Base-by-base conservation (phyloP, 2,329 filamentous ascomycete species). In the Hypomyces rosellus region DNA sequence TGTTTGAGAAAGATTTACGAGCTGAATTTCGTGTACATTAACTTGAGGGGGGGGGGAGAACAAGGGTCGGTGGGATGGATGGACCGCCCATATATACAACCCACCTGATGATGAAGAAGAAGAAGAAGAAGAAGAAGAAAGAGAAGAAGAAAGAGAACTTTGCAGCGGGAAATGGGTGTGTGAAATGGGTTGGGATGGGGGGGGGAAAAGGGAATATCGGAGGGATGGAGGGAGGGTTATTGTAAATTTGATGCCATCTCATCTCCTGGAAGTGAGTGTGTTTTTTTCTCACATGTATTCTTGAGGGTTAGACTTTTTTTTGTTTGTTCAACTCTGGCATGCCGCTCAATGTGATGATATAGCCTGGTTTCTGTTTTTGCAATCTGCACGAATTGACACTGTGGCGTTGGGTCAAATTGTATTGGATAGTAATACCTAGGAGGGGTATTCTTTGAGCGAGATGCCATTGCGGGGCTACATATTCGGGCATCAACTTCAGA, bases 261-360 rank as follows among this genome's bases (percentile, higher is more conserved):
- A 48, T 54, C 49, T 49, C 50, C 51, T 48, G 45, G 53, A 56
- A 54, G 49, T 48, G 47, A 45, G 56, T 53, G 52, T 54, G 57
- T 43, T 42, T 39, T 50, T 47, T 22, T 38, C 13, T 38, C 36
- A 38, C 36, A 13, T 38, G 36, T 38, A 38, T 38, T 38, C 43
- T 45, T 34, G 16, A 33, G 14, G 47, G 38, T 33, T 50, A 43
- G 38, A 52, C 33, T 30, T 48, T 40, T 48, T 40, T 25, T 25
- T 48, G 12, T 18, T 14, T 48, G 22, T 41, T 18, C 13, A 15
- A 36, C 15, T 15, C 25, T 30, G 8, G 25, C 25, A 38, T 12
- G 43, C 15, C 3, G 25, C 44, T 34, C 39, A 36, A 44, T 49
- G 40, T 25, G 18, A 42, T 22, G 11, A 42, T 42, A 38, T 38